Percentiles rank a stretch among this genome's conserved stretches.
Evolutionary conservation across 1,139 yeast genomes (phyloP).

Genomic region (Debaryomyces sp.): DNA sequence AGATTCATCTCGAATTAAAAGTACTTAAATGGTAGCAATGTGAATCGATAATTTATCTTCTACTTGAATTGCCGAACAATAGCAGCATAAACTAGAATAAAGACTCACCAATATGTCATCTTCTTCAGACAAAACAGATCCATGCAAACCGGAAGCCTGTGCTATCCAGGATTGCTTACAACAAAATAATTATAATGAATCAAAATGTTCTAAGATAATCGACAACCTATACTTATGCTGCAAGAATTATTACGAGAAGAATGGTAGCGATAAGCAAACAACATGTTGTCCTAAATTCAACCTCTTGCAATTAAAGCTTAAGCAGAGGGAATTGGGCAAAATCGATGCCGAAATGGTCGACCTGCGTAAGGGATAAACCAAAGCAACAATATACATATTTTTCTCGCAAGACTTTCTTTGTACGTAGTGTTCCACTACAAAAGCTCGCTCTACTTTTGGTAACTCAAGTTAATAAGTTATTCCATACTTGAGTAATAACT

Average conservation of each 20-base stretch:
- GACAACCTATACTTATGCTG: conserved; percentile 67
- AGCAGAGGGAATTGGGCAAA: conserved; percentile 55
- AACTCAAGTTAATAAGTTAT: neutral
- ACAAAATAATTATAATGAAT: conserved; percentile 57
- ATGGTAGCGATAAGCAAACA: conserved; percentile 57
- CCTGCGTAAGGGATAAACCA: conserved; percentile 6
- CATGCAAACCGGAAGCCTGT: conserved; percentile 72
- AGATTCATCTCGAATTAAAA: neutral
- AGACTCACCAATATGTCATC: neutral
- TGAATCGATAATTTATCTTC: neutral
- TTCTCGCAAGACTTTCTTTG: neutral
- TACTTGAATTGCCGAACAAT: neutral
- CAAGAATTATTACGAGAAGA: conserved; percentile 50
- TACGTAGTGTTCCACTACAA: neutral
- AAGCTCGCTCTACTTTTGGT: neutral
- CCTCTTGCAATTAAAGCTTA: conserved; percentile 56
- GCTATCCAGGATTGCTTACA: conserved; percentile 67
- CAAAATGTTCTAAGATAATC: conserved; percentile 60
- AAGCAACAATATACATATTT: too few relatives aligned
- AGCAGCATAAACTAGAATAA: neutral
- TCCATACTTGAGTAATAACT: neutral
- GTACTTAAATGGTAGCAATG: neutral
- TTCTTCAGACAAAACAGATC: conserved; percentile 27
- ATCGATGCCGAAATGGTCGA: conserved; percentile 54
- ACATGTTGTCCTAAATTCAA: conserved; percentile 69